phyloP scores from a whole-genome alignment of 2,329 filamentous ascomycete genomes.

The Colletotrichum sp. region DNA sequence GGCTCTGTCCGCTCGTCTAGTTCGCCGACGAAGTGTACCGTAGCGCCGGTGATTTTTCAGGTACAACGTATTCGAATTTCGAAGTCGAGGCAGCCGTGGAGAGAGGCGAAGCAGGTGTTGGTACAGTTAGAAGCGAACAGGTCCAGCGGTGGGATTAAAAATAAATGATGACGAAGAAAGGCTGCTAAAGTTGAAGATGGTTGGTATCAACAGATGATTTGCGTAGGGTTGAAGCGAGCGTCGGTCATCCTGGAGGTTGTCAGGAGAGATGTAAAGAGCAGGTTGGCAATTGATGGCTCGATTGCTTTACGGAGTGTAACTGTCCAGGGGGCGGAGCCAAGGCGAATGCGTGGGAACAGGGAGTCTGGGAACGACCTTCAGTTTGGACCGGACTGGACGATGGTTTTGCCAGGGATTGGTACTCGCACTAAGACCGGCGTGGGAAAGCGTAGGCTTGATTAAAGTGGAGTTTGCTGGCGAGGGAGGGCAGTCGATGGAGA shows the following conservation, averaged over 20 bases:
- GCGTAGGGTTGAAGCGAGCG: constrained; percentile 14
- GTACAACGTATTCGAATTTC: background rate
- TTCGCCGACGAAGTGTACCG: background rate
- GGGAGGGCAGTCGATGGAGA: background rate
- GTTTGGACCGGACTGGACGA: background rate
- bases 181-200: background rate
- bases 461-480: background rate
- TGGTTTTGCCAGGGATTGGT: background rate
- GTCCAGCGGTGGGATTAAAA: background rate
- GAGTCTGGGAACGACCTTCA: constrained; percentile 2
- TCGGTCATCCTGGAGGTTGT: constrained; percentile 10
- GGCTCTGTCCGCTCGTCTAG: background rate
- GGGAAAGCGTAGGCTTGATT: background rate
- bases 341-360: background rate
- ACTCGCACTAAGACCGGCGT: background rate
- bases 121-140: background rate
- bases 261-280: background rate
- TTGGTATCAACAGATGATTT: background rate
- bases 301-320: background rate
- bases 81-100: background rate
- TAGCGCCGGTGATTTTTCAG: background rate
- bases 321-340: background rate
- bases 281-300: background rate
- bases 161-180: background rate
- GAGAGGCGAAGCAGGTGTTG: background rate